These are phyloP conservation scores for Phialophora macrospora DNA, from an alignment of 2,329 filamentous ascomycete genomes.

Conservation along the genomic window DNA sequence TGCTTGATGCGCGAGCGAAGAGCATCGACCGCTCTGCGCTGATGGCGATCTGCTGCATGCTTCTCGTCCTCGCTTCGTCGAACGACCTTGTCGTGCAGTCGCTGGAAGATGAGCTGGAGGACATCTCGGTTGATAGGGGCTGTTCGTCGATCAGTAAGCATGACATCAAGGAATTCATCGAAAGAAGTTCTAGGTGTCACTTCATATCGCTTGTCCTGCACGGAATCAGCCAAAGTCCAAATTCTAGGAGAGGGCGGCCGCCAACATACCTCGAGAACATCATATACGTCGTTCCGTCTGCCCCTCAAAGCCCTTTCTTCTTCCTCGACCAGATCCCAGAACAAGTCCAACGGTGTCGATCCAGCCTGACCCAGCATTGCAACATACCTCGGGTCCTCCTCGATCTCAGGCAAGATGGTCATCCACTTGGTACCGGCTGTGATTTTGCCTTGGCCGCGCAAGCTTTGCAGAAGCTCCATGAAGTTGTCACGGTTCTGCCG, in stretches of 20 bases:
- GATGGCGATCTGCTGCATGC: constrained; percentile 78
- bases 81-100: constrained; percentile 83
- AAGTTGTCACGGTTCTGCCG: constrained; percentile 86
- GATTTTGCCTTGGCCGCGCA: constrained; percentile 77
- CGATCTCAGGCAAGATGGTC: constrained; percentile 73
- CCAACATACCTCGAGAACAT: constrained; percentile 79
- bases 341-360: constrained; percentile 85
- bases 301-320: constrained; percentile 85
- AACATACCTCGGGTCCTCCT: constrained; percentile 80
- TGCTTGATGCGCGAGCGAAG: constrained; percentile 87
- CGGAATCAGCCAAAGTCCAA: constrained; percentile 41
- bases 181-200: constrained; percentile 83
- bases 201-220: constrained; percentile 86
- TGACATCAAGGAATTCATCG: constrained; percentile 81
- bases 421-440: constrained; percentile 91
- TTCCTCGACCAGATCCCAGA: constrained; percentile 94
- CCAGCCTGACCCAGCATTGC: constrained; percentile 83
- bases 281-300: constrained; percentile 79
- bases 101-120: constrained; percentile 80
- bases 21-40: constrained; percentile 81
- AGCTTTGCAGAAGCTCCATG: constrained; percentile 72
- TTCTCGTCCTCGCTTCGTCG: constrained; percentile 84
- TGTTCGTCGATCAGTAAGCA: constrained; percentile 86
- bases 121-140: constrained; percentile 82
- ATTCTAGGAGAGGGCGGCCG: not conserved